phyloP scores from a whole-genome alignment of 1,284 basidiomycete species.

The Ganoderma lingzhi region DNA sequence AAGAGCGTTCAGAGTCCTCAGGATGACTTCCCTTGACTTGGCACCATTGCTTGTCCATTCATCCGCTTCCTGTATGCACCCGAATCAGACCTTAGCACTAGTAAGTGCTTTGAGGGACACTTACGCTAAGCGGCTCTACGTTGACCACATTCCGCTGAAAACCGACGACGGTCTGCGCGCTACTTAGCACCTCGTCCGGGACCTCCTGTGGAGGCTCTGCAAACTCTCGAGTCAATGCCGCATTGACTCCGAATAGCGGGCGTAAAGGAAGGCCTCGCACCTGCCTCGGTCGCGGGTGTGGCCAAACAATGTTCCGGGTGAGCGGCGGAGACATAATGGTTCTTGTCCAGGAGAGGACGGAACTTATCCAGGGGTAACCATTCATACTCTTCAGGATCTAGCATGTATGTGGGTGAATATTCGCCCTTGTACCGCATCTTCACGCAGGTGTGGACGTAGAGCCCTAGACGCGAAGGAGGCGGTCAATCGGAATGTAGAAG shows the following conservation, averaged over 20 bases:
- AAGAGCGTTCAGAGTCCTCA: conserved; percentile 5
- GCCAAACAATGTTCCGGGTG: conserved; percentile 63
- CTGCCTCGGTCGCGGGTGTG: conserved; percentile 22
- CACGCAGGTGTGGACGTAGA: conserved; percentile 89
- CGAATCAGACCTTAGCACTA: not conserved
- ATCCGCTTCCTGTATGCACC: not conserved
- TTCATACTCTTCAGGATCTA: conserved; percentile 87
- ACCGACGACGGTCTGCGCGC: conserved; percentile 6
- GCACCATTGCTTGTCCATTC: conserved; percentile 9
- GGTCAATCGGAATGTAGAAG: not conserved
- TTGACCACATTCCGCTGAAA: not conserved
- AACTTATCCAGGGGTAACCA: conserved; percentile 79
- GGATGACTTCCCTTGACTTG: not conserved
- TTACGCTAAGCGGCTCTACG: not conserved
- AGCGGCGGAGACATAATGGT: conserved; percentile 76
- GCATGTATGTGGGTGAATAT: conserved; percentile 87
- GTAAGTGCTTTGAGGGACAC: not conserved
- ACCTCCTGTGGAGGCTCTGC: conserved; percentile 22
- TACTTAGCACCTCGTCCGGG: conserved; percentile 21
- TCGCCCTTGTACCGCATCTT: conserved; percentile 99
- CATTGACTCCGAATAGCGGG: not conserved
- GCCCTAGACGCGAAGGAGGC: conserved; percentile 60
- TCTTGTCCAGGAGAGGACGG: conserved; percentile 64
- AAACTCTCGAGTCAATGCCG: not conserved
- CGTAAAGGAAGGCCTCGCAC: conserved; percentile 6